Percentiles rank a stretch among this genome's conserved stretches.
Evolutionary conservation across 2,329 filamentous ascomycete species (phyloP).

Genomic region (Trichoderma hamatum): DNA sequence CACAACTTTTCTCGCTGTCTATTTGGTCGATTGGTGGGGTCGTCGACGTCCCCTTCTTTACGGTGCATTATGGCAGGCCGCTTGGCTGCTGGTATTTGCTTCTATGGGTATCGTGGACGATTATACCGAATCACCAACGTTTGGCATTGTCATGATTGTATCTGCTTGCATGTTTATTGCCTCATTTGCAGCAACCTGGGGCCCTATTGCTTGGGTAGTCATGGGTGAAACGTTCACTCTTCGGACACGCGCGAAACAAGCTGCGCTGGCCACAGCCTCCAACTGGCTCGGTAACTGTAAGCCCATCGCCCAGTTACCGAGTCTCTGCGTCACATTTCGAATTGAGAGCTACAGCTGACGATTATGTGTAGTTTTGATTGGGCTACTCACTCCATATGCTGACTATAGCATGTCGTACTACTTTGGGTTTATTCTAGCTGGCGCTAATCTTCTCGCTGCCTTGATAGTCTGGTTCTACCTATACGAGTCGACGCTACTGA

Average conservation of each 20-base stretch:
- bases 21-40: slow-evolving; percentile 68
- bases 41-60: slow-evolving; percentile 68
- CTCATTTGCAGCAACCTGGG: slow-evolving; percentile 71
- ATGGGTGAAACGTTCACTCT: slow-evolving; percentile 68
- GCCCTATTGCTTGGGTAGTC: slow-evolving; percentile 70
- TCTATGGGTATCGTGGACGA: slow-evolving; percentile 54
- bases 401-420: slow-evolving; percentile 61
- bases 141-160: slow-evolving; percentile 71
- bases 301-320: slow-evolving; percentile 11
- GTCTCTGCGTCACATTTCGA: not conserved
- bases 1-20: slow-evolving; percentile 68
- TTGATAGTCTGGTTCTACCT: slow-evolving; percentile 70
- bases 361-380: slow-evolving; percentile 56
- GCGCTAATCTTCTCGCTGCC: slow-evolving; percentile 61
- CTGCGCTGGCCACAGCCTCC: slow-evolving; percentile 56
- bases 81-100: slow-evolving; percentile 67
- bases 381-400: slow-evolving; percentile 71
- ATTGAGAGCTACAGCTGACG: not conserved
- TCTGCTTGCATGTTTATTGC: slow-evolving; percentile 75
- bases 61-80: slow-evolving; percentile 68
- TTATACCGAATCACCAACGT: slow-evolving; percentile 42
- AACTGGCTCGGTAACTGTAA: slow-evolving; percentile 64
- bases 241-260: slow-evolving; percentile 57
- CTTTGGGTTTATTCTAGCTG: slow-evolving; percentile 68
- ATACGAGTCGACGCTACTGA: slow-evolving; percentile 65